These are phyloP conservation scores for Alternaria postmessia DNA, from an alignment of 2,329 filamentous ascomycete species.

Conservation along the genomic window DNA sequence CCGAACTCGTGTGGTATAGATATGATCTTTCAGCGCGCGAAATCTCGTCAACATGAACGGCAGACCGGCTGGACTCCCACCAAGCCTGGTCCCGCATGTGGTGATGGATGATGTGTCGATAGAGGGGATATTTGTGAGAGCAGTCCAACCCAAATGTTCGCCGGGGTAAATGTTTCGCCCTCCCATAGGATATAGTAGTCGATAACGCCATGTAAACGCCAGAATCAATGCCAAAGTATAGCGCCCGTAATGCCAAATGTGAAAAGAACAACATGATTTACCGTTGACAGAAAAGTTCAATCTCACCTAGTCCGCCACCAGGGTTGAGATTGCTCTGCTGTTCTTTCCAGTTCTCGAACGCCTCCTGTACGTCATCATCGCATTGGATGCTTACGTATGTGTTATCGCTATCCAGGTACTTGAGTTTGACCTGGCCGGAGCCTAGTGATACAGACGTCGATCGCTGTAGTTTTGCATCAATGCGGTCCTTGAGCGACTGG, in stretches of 20 bases:
- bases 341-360: constrained; percentile 93
- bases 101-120: neutral
- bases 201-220: constrained; percentile 7
- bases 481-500: constrained; percentile 90
- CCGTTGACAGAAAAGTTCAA: constrained; percentile 65
- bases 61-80: neutral
- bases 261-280: constrained; percentile 20
- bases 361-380: constrained; percentile 95
- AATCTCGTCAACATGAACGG: neutral
- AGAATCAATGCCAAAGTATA: constrained; percentile 8
- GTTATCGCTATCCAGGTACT: constrained; percentile 85
- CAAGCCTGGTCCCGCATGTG: neutral
- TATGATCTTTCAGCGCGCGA: neutral
- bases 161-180: neutral
- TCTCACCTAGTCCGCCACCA: constrained; percentile 79
- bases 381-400: constrained; percentile 93
- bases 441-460: constrained; percentile 86
- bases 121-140: constrained; percentile 2
- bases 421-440: constrained; percentile 81
- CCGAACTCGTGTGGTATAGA: constrained; percentile 5
- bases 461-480: constrained; percentile 91
- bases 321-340: constrained; percentile 68
- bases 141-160: neutral
- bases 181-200: neutral
- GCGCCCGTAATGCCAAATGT: constrained; percentile 8